A percentile compares a stretch with the other conserved stretches of the same genome.
Evolutionary conservation across 1,139 yeast genomes (phyloP).

Genomic region (Entelexis sorbosivorans): DNA sequence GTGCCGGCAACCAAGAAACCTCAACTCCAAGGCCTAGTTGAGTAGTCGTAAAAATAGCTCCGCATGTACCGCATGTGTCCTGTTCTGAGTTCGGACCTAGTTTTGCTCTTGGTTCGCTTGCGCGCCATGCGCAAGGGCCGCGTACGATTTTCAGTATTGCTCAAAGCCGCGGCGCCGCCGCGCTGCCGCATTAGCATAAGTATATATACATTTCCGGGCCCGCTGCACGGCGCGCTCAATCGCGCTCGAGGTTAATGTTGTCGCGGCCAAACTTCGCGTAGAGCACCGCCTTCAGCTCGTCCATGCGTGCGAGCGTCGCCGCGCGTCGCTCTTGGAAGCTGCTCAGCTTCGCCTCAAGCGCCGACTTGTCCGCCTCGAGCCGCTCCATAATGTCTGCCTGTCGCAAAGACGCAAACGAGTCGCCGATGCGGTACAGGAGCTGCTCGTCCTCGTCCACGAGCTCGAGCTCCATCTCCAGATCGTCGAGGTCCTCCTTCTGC

Average conservation of each 20-base stretch:
- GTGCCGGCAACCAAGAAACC: too few species aligned
- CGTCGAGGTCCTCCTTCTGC: conserved; percentile 84
- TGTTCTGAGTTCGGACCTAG: too few species aligned
- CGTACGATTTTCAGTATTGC: too few species aligned
- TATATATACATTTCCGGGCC: background rate
- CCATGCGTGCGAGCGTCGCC: conserved; percentile 44
- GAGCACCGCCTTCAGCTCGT: conserved; percentile 53
- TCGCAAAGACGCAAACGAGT: conserved; percentile 56
- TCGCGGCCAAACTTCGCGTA: conserved; percentile 86
- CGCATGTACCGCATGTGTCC: too few species aligned
- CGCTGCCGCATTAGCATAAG: background rate
- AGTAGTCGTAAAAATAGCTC: too few species aligned
- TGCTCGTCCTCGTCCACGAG: conserved; percentile 67
- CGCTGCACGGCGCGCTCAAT: background rate
- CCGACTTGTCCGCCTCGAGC: conserved; percentile 50
- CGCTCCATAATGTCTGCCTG: conserved; percentile 55
- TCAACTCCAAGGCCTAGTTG: too few species aligned
- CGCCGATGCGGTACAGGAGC: conserved; percentile 52
- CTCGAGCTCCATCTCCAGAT: conserved; percentile 74
- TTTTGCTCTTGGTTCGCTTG: too few species aligned
- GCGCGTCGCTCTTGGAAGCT: conserved; percentile 40
- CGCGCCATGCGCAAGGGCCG: too few species aligned
- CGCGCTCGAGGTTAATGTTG: conserved; percentile 57
- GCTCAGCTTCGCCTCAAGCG: conserved; percentile 42
- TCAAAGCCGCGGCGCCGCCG: too few species aligned